Conservation (phyloP, 805 yeast genomes). For the Cyberlindnera mrakii region DNA sequence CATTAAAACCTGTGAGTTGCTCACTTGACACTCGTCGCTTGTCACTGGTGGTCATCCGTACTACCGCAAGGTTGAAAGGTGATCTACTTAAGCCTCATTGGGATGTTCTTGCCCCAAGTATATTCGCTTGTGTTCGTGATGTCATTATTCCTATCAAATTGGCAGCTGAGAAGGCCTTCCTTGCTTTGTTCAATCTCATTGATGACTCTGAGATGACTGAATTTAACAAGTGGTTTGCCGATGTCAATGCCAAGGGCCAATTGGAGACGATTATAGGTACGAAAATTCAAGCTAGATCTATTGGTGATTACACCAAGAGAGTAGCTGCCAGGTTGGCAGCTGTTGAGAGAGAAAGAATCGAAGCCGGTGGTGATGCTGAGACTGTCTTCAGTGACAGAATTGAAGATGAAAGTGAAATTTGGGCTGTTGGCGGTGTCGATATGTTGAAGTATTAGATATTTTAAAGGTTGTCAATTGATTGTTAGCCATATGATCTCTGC, state of each 20-base stretch:
- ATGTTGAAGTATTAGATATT: constrained; percentile 23
- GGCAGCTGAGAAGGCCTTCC: constrained; percentile 88
- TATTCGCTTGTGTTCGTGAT: constrained; percentile 81
- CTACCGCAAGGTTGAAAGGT: constrained; percentile 60
- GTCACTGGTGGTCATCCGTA: constrained; percentile 68
- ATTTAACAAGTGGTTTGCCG: constrained; percentile 62
- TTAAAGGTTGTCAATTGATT: neutral
- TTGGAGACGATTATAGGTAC: constrained; percentile 39
- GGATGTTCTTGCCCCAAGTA: constrained; percentile 58
- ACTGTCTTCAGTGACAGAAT: constrained; percentile 76
- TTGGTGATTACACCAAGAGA: constrained; percentile 84
- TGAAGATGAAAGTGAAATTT: constrained; percentile 82
- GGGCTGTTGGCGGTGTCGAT: constrained; percentile 80
- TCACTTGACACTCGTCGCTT: constrained; percentile 78
- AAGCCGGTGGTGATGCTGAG: constrained; percentile 86
- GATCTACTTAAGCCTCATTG: constrained; percentile 47
- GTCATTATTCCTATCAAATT: constrained; percentile 85
- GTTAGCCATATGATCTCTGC: neutral
- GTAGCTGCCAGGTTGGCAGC: constrained; percentile 82
- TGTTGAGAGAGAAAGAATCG: constrained; percentile 82
- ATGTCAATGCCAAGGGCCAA: constrained; percentile 29
- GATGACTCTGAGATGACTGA: constrained; percentile 50
- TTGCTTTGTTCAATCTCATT: constrained; percentile 65
- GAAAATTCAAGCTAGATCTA: constrained; percentile 60
- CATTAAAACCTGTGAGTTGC: constrained; percentile 48